phyloP scores from a whole-genome alignment of 805 yeast genomes.

The Starmerella etchellsii region DNA sequence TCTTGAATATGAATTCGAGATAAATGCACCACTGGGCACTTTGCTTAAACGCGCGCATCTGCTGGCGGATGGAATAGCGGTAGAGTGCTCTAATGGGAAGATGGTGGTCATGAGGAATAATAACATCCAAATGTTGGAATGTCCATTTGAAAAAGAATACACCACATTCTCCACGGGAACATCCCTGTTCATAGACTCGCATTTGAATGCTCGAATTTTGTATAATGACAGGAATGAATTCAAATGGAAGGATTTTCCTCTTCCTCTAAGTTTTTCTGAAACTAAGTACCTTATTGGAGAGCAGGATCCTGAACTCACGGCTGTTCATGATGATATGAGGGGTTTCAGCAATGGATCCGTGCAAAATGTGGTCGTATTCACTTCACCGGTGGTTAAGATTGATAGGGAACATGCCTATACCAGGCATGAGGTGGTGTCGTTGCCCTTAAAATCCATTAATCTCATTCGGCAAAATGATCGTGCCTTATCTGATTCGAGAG shows the following conservation, averaged over 20 bases:
- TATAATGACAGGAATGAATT: neutral
- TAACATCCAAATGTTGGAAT: constrained; percentile 12
- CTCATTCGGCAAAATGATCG: neutral
- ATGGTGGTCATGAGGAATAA: constrained; percentile 4
- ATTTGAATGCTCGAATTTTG: neutral
- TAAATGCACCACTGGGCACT: constrained; percentile 6
- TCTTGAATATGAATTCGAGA: constrained; percentile 9
- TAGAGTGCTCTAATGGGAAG: constrained; percentile 2
- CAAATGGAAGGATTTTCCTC: neutral
- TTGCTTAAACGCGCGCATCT: neutral
- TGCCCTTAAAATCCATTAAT: constrained; percentile 8
- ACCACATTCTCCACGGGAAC: neutral
- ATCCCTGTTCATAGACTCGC: neutral
- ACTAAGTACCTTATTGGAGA: constrained; percentile 2
- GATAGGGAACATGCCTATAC: neutral
- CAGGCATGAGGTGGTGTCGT: neutral
- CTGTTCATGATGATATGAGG: neutral
- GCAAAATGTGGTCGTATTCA: constrained; percentile 1
- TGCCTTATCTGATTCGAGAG: constrained; percentile 1
- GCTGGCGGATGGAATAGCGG: constrained; percentile 1
- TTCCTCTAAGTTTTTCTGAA: neutral
- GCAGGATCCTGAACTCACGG: constrained; percentile 7
- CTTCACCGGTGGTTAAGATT: constrained; percentile 9
- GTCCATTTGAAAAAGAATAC: neutral
- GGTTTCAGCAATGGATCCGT: neutral